Conservation (phyloP, 2,329 filamentous ascomycete species). For the Akanthomyces uredinophilus region DNA sequence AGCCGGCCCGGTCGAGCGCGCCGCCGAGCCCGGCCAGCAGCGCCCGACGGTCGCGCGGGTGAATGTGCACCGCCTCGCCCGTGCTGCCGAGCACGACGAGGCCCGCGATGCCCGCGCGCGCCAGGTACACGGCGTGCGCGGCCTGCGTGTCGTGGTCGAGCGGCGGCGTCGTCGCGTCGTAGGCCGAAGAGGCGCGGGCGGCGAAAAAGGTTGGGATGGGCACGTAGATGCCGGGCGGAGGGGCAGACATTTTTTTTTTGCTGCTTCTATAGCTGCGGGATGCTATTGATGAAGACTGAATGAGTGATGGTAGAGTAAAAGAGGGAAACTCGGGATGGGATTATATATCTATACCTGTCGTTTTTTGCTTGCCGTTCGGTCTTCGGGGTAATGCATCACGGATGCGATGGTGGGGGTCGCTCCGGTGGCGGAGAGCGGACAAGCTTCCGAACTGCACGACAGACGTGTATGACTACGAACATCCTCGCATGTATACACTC, state of each 20-base stretch:
- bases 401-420: not conserved
- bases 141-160: constrained; percentile 55
- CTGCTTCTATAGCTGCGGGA: not conserved
- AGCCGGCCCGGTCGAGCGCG: constrained; percentile 51
- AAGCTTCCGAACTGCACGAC: not conserved
- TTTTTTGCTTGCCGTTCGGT: constrained; percentile 7
- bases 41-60: constrained; percentile 49
- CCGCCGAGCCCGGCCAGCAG: constrained; percentile 51
- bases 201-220: constrained; percentile 62
- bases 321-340: not conserved
- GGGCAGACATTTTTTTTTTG: constrained; percentile 32
- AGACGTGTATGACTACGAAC: too few species aligned
- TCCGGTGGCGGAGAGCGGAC: not conserved
- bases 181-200: constrained; percentile 35
- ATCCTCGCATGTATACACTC: not conserved
- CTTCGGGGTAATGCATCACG: constrained; percentile 14
- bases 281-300: not conserved
- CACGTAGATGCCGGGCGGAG: constrained; percentile 51
- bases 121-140: constrained; percentile 55
- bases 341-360: not conserved
- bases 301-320: too few species aligned
- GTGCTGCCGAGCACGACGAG: constrained; percentile 60
- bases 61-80: constrained; percentile 59
- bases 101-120: constrained; percentile 53
- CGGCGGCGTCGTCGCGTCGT: constrained; percentile 40